Conservation (phyloP, 2,329 filamentous ascomycete genomes). For the Neospermospora avenae region DNA sequence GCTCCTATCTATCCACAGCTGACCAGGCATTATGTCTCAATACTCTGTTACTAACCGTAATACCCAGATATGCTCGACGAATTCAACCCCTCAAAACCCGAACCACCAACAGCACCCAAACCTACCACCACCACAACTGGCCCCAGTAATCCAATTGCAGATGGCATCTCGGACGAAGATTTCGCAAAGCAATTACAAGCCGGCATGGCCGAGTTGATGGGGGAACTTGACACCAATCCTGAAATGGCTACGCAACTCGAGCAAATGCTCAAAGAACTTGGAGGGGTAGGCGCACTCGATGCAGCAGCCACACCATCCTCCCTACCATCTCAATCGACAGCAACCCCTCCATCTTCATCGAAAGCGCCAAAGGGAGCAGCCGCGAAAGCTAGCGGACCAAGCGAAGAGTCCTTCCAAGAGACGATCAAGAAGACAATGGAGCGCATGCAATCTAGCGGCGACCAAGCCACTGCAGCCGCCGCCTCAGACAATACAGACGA, state of each 20-base stretch:
- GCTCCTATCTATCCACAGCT: too few species aligned
- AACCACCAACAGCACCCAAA: constrained; percentile 33
- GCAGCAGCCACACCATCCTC: constrained; percentile 29
- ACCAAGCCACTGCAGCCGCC: constrained; percentile 76
- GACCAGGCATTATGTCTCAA: not conserved
- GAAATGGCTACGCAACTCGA: constrained; percentile 80
- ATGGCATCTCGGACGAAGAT: constrained; percentile 64
- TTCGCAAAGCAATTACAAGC: constrained; percentile 85
- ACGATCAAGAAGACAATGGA: constrained; percentile 94
- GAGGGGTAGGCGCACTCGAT: constrained; percentile 46
- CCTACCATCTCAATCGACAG: constrained; percentile 15
- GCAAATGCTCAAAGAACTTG: constrained; percentile 70
- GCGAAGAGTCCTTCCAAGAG: constrained; percentile 77
- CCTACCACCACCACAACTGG: constrained; percentile 8
- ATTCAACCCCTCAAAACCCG: constrained; percentile 66
- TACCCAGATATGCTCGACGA: constrained; percentile 82
- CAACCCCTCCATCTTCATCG: not conserved
- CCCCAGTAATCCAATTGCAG: constrained; percentile 30
- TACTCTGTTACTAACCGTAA: constrained; percentile 3
- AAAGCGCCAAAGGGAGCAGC: constrained; percentile 8
- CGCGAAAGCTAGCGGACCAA: constrained; percentile 6
- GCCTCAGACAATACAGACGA: constrained; percentile 69
- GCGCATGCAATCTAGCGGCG: constrained; percentile 86
- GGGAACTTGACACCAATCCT: constrained; percentile 62
- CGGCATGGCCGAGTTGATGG: constrained; percentile 82